Percentiles rank a stretch among this genome's conserved stretches.
phyloP scores from a whole-genome alignment of 257 asterid genomes.

The Ehretia macrophylla region DNA sequence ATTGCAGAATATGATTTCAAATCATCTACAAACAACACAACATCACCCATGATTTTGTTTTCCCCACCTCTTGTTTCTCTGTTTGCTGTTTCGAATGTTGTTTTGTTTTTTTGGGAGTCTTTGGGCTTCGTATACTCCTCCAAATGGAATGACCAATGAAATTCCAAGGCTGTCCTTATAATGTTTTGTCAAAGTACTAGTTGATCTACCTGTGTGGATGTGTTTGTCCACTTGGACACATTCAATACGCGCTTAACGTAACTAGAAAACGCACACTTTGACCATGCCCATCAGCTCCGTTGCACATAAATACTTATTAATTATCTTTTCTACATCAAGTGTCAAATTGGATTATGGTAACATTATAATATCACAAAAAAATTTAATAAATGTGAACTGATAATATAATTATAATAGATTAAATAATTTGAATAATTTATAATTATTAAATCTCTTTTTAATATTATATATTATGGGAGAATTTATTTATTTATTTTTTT shows the following conservation, averaged over 20 bases:
- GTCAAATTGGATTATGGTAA: too few species aligned
- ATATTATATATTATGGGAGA: too few species aligned
- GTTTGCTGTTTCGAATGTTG: slow-evolving; percentile 16
- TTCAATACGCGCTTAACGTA: background rate
- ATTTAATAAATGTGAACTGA: too few species aligned
- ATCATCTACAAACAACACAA: slow-evolving; percentile 49
- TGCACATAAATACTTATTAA: background rate
- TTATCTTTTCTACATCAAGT: too few species aligned
- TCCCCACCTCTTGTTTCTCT: background rate
- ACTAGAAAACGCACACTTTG: background rate
- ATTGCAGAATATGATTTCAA: slow-evolving; percentile 19
- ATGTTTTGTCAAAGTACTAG: background rate
- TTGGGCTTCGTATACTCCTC: slow-evolving; percentile 15
- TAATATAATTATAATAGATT: too few species aligned
- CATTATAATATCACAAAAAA: too few species aligned
- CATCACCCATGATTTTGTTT: slow-evolving; percentile 41
- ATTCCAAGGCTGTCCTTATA: slow-evolving; percentile 35
- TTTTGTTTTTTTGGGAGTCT: slow-evolving; percentile 8
- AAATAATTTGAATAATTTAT: too few species aligned
- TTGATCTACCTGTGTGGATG: background rate
- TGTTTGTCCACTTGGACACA: slow-evolving; percentile 3
- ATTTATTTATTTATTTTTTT: too few species aligned
- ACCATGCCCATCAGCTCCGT: background rate
- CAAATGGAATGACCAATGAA: slow-evolving; percentile 8
- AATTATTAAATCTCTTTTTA: too few species aligned